Base-by-base conservation (phyloP, 2,329 filamentous ascomycete species). In the Ophiostoma sp. region DNA sequence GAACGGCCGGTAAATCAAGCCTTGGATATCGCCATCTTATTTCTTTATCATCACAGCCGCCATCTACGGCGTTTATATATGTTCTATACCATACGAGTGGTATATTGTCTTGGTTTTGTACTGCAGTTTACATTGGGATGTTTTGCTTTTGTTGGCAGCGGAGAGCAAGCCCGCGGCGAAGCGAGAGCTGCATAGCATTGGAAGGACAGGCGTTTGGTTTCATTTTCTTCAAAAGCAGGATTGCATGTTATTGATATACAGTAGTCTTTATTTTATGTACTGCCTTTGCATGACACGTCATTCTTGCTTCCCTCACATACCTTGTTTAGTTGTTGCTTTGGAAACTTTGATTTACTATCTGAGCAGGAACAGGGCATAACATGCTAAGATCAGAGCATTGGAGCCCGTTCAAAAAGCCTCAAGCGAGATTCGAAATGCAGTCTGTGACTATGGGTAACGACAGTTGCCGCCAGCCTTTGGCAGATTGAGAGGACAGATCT, bases 31-130 rank as follows among this genome's bases (percentile, higher is more conserved):
- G 2, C 27, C 27, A 27, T 27, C 27, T 27, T 27, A 27, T 27
- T 27, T 27, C 27, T 27, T 2, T 2, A 27, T 27, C 27, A 27
- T 27, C 27, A 27, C 27, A 27, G 27, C 27, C 27, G 27, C 27
- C 27, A 27, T 27, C 27, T 27, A 27, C 27, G 27, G 27, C 27
- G 27, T 52, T 18, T 14, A 1, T 36, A 66, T 49, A 55, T 52
- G 18, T 42, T 5, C 14, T 64, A 36, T 14, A 27, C 27, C 27
- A 27, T 27, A 27, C 27, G 27, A 27, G 27, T 5, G 41, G 47
- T 58, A 6, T 64, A 1, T n/a, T 3, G 36, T 55, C 18, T 65
- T 16, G 65, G n/a, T 68, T 47, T 62, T 49, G 16, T 41, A 60
- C 4, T 62, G 5, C n/a, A 6, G 16, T 38, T 40, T 7, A 8